Evolutionary conservation across 2,329 filamentous ascomycete genomes (phyloP).

Genomic region (Penicillium sp.): DNA sequence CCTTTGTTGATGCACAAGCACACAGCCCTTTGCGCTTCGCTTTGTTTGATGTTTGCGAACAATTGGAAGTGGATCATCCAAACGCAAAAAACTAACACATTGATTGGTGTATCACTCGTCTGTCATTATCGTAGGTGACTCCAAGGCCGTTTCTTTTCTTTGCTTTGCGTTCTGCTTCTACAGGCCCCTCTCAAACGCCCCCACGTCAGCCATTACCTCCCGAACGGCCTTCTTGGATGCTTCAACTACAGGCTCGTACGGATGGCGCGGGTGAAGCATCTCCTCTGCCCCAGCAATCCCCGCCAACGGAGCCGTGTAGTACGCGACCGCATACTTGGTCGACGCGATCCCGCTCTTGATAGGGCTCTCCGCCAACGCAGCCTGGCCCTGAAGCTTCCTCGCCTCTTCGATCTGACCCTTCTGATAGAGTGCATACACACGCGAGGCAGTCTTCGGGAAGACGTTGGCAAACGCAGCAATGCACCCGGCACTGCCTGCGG

Average conservation of each 20-base stretch:
- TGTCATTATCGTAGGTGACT: not conserved
- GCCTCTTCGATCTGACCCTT: conserved; percentile 62
- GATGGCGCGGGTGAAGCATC: not conserved
- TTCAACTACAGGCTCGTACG: conserved; percentile 38
- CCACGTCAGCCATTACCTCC: conserved; percentile 30
- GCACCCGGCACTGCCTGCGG: conserved; percentile 56
- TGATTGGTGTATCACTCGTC: not conserved
- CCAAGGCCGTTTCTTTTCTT: not conserved
- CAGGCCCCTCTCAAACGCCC: conserved; percentile 20
- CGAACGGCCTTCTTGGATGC: conserved; percentile 46
- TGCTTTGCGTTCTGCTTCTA: not conserved
- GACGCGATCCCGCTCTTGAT: conserved; percentile 68
- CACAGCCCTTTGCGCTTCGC: too few species aligned
- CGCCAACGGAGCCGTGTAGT: conserved; percentile 61
- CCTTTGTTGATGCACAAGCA: not conserved
- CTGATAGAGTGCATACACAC: conserved; percentile 64
- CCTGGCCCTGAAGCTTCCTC: conserved; percentile 60
- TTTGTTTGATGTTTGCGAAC: too few species aligned
- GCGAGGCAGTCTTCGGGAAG: conserved; percentile 58
- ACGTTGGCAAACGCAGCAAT: conserved; percentile 62
- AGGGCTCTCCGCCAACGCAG: conserved; percentile 66
- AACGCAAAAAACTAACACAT: not conserved
- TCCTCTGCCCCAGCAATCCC: conserved; percentile 48
- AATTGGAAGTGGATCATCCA: not conserved
- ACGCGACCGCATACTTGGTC: conserved; percentile 68